Base-by-base conservation (phyloP, 2,329 filamentous ascomycete genomes). In the Lojkania enalia region DNA sequence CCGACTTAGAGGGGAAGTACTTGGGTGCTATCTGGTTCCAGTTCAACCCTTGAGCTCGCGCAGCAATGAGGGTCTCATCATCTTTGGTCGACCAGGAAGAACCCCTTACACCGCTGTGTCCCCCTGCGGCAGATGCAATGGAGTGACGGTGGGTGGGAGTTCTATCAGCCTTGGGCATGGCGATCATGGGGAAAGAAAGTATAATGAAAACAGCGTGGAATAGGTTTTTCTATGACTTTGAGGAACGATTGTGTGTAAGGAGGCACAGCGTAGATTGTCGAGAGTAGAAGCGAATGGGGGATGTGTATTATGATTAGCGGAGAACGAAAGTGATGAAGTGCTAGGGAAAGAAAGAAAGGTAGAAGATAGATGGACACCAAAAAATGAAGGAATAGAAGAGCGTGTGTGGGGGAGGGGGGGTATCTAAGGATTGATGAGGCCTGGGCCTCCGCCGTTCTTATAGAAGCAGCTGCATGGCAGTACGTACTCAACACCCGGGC, bases 11-110 rank as follows among this genome's bases (percentile, higher is more conserved):
- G 1, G 85, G 86, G 66, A 95, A 95, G 71, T 89, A 83, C 50
- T 79, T 81, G 49, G 78, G 77, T 58, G 90, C 85, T 63, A 95
- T 94, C 58, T 88, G 85, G 42, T 82, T 80, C 90, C 90, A 95
- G 71, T 91, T 92, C 66, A 90, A 79, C 18, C 87, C 87, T 60
- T 85, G 82, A 36, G 85, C 81, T 41, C 90, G 82, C 13, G 88
- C 87, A 32, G 76, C 73, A 51, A 92, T 76, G 32, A 95, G 80
- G 27, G 82, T 82, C 58, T 86, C 79, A 68, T 95, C 90, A 56
- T 94, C 88, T 36, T 82, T 77, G 1, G 80, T 74, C 21, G 81
- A 85, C 90, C 90, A 95, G 44, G 74, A 72, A 6, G 73, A 71
- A 49, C 63, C 71, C 27, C 73, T 67, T 32, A 65, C 58, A 16